These are phyloP conservation scores for Coemansia sp. DNA, from an alignment of 192 early-diverging fungal genomes.

Conservation along the genomic window DNA sequence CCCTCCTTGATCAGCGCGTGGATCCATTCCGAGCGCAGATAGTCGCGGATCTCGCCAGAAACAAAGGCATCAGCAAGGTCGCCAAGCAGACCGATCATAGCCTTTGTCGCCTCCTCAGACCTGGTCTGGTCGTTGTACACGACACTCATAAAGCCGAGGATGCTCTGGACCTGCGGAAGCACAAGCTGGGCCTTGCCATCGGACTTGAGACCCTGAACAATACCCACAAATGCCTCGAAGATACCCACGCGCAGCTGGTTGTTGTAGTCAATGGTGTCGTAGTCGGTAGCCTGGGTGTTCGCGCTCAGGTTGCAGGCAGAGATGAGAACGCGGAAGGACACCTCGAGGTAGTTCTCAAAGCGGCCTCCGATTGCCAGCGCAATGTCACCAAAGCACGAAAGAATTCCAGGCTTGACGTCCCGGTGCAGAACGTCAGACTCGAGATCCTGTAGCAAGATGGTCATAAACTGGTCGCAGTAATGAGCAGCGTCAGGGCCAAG, in stretches of 20 bases:
- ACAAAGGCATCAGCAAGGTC: slow-evolving; percentile 92
- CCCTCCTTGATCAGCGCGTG: slow-evolving; percentile 72
- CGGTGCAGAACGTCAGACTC: slow-evolving; percentile 77
- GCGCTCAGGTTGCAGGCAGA: slow-evolving; percentile 75
- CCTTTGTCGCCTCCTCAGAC: slow-evolving; percentile 66
- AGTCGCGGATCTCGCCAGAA: slow-evolving; percentile 65
- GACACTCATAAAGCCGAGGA: slow-evolving; percentile 78
- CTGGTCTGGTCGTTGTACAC: slow-evolving; percentile 65
- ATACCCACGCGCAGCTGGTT: slow-evolving; percentile 84
- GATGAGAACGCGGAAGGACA: slow-evolving; percentile 83
- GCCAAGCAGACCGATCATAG: slow-evolving; percentile 87
- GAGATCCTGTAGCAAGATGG: slow-evolving; percentile 73
- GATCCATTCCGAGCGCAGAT: slow-evolving; percentile 77
- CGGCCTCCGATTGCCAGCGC: slow-evolving; percentile 88
- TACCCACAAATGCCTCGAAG: slow-evolving; percentile 95
- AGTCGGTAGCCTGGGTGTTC: slow-evolving; percentile 55
- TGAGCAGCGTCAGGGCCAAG: slow-evolving; percentile 65
- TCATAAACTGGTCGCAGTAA: slow-evolving; percentile 89
- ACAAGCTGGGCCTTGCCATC: slow-evolving; percentile 68
- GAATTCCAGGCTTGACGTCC: slow-evolving; percentile 87
- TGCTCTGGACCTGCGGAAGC: slow-evolving; percentile 59
- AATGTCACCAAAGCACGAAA: slow-evolving; percentile 97
- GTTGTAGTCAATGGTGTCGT: slow-evolving; percentile 85
- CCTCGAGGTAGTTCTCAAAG: slow-evolving; percentile 81
- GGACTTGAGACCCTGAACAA: slow-evolving; percentile 86